Conservation (phyloP, 2,329 filamentous ascomycete genomes). For the Furcasterigmium furcatum region DNA sequence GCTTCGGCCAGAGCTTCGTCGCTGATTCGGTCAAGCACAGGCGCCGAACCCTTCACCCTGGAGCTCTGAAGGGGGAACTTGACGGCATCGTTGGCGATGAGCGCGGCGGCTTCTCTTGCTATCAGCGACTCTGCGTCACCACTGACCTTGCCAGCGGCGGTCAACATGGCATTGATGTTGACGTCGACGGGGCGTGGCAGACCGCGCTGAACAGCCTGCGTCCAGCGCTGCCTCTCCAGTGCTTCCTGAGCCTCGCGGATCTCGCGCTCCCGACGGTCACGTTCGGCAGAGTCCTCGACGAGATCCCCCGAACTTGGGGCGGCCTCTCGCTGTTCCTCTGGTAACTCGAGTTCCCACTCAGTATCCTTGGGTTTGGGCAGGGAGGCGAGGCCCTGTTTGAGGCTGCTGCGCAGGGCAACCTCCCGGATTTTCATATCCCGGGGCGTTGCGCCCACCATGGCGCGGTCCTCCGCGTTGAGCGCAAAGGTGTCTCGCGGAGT, state of each 20-base stretch:
- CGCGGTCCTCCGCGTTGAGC: conserved; percentile 70
- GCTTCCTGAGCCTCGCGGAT: conserved; percentile 70
- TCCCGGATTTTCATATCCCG: conserved; percentile 72
- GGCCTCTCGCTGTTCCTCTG: conserved; percentile 72
- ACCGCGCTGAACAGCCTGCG: conserved; percentile 83
- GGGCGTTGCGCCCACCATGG: conserved; percentile 71
- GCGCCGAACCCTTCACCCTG: conserved; percentile 60
- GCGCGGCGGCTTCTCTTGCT: conserved; percentile 70
- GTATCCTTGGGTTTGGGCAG: conserved; percentile 90
- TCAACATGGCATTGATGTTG: conserved; percentile 65
- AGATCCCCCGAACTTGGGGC: conserved; percentile 40
- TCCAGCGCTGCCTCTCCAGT: conserved; percentile 77
- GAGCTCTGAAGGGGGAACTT: conserved; percentile 70
- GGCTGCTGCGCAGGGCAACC: conserved; percentile 61
- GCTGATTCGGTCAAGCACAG: conserved; percentile 59
- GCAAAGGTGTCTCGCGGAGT: conserved; percentile 87
- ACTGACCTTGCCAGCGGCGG: conserved; percentile 51
- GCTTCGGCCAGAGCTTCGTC: conserved; percentile 74
- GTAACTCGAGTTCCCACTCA: conserved; percentile 91
- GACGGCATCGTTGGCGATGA: conserved; percentile 79
- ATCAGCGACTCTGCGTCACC: conserved; percentile 69
- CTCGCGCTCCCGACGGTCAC: conserved; percentile 75
- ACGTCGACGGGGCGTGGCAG: conserved; percentile 75
- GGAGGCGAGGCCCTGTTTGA: conserved; percentile 72
- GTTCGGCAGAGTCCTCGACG: conserved; percentile 63